Evolutionary conservation across 768 basidiomycete genomes (phyloP).

Genomic region (Tephrocybe sp.): DNA sequence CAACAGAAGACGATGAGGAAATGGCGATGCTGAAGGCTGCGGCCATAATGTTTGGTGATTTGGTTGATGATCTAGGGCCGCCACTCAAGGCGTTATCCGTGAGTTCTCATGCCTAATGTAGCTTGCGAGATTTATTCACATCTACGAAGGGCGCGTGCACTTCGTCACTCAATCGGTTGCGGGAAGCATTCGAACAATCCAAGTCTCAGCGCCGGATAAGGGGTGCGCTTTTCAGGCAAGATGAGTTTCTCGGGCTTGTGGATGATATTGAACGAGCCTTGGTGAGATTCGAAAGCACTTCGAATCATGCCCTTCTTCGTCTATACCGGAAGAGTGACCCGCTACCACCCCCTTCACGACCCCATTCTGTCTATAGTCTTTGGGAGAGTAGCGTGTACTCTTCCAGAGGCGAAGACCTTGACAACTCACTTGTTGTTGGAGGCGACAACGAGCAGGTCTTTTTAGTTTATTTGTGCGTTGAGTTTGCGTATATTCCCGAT

Average conservation of each 20-base stretch:
- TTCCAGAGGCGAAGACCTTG: slow-evolving; percentile 24
- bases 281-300: slow-evolving; percentile 76
- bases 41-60: slow-evolving; percentile 73
- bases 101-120: slow-evolving; percentile 21
- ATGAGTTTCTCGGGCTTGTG: slow-evolving; percentile 66
- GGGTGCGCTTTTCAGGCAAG: slow-evolving; percentile 38
- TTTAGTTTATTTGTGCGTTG: slow-evolving; percentile 89
- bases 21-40: slow-evolving; percentile 57
- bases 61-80: slow-evolving; percentile 78
- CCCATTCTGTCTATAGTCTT: slow-evolving; percentile 23
- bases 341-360: slow-evolving; percentile 18
- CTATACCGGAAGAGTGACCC: slow-evolving; percentile 60
- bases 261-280: slow-evolving; percentile 70
- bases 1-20: slow-evolving; percentile 31
- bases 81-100: slow-evolving; percentile 77
- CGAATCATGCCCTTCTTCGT: slow-evolving; percentile 80
- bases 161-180: slow-evolving; percentile 58
- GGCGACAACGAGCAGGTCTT: slow-evolving; percentile 83
- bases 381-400: slow-evolving; percentile 13
- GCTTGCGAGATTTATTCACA: neutral
- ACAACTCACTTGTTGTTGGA: slow-evolving; percentile 38
- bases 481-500: neutral
- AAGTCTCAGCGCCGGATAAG: slow-evolving; percentile 28
- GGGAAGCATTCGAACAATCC: slow-evolving; percentile 61
- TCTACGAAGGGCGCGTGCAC: slow-evolving; percentile 56